phyloP scores from a whole-genome alignment of 2,329 filamentous ascomycete species.

The Epichloe gansuensis region DNA sequence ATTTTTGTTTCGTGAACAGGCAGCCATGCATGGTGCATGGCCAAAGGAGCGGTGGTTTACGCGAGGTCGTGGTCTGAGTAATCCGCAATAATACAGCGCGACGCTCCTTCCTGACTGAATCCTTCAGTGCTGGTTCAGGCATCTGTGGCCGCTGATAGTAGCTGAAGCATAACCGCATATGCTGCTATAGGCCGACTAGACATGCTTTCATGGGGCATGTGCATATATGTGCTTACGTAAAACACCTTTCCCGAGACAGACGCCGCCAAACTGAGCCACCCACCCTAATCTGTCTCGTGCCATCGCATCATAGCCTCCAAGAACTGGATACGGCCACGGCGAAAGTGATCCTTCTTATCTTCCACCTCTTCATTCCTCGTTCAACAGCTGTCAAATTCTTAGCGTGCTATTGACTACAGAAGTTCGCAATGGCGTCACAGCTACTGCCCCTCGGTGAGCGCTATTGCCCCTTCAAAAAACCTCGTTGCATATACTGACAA shows the following conservation, averaged over 20 bases:
- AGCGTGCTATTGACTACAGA: not conserved
- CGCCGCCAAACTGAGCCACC: no score
- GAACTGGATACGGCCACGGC: not conserved
- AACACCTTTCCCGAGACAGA: not conserved
- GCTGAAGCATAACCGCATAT: not conserved
- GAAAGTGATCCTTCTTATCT: not conserved
- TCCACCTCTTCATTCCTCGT: not conserved
- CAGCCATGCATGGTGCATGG: conserved; percentile 5
- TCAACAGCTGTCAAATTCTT: not conserved
- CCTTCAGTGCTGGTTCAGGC: not conserved
- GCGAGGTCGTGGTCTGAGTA: not conserved
- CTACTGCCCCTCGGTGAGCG: conserved; percentile 55
- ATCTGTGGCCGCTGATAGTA: not conserved
- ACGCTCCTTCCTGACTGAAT: no score
- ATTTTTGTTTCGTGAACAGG: conserved; percentile 1
- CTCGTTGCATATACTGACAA: not conserved
- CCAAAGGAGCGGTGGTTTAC: not conserved
- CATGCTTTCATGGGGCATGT: not conserved
- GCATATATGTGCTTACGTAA: conserved; percentile 1
- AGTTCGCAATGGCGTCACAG: conserved; percentile 52
- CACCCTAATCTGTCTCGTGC: no score
- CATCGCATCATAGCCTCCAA: not conserved
- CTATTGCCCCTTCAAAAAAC: not conserved
- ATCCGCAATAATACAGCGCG: no score
- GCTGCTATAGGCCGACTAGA: not conserved